Percentiles rank a stretch among this genome's conserved stretches.
Conservation (phyloP, 2,329 filamentous ascomycete genomes). For the Chrysoporthe cubensis region DNA sequence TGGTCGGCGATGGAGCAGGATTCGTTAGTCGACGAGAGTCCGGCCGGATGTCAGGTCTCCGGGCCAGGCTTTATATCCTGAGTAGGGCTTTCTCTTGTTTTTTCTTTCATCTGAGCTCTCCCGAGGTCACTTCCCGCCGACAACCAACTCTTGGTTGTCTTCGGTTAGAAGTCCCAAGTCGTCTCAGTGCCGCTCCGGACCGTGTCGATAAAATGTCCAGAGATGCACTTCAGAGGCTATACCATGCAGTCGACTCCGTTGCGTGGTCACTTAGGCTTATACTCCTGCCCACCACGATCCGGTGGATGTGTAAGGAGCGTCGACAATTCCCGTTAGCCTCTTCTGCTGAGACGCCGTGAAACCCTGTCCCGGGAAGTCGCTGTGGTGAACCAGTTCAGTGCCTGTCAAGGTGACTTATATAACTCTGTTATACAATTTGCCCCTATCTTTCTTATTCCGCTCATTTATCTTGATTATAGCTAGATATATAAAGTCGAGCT, state of each 20-base stretch:
- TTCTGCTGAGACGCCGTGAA: neutral
- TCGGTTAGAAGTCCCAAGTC: too few species aligned
- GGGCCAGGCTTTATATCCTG: too few species aligned
- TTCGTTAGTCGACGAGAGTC: too few species aligned
- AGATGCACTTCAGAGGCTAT: neutral
- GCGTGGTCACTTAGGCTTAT: neutral
- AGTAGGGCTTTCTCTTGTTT: too few species aligned
- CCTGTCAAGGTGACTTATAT: neutral
- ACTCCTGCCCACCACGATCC: neutral
- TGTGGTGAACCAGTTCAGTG: neutral
- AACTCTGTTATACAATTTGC: neutral
- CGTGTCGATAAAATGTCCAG: too few species aligned
- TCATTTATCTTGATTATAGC: neutral
- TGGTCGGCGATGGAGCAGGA: too few species aligned
- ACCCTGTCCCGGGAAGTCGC: neutral
- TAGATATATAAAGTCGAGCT: too few species aligned
- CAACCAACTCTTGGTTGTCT: too few species aligned
- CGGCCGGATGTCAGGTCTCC: too few species aligned
- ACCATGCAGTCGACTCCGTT: neutral
- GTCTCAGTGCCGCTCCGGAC: too few species aligned
- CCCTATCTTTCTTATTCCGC: neutral
- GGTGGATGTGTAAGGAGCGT: neutral
- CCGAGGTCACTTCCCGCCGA: too few species aligned
- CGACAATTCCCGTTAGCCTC: neutral
- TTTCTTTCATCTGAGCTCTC: too few species aligned